A percentile compares a stretch with the other conserved stretches of the same genome.
phyloP scores from a whole-genome alignment of 2,329 filamentous ascomycete genomes.

The Colletotrichum acutatum region DNA sequence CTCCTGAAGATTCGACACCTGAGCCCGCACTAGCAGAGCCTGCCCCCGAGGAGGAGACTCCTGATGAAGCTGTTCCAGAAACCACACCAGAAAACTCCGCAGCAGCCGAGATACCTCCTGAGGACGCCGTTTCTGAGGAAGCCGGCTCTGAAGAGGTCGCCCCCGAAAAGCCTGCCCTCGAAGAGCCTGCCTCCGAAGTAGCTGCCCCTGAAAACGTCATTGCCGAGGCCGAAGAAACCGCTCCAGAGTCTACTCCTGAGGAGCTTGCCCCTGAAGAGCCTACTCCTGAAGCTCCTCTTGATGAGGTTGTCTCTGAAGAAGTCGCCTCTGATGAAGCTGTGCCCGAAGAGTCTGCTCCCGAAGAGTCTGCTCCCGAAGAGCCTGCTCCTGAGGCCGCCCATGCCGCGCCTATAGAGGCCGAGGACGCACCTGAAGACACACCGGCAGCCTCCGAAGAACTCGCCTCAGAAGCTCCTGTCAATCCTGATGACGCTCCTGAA shows the following conservation, averaged over 20 bases:
- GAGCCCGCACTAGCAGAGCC: no score
- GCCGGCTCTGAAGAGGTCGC: no score
- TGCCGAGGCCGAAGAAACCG: not conserved
- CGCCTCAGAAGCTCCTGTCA: not conserved
- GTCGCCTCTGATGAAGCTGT: conserved; percentile 23
- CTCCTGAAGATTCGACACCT: not conserved
- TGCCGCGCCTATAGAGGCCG: not conserved
- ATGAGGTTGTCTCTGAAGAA: conserved; percentile 1
- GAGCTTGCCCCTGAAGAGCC: conserved; percentile 17
- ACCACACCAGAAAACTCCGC: conserved; percentile 6
- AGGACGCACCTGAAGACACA: not conserved
- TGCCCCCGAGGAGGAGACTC: not conserved
- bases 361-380: conserved; percentile 15
- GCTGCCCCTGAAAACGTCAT: not conserved
- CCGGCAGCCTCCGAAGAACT: not conserved
- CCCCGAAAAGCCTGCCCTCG: no score
- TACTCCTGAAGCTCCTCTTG: not conserved
- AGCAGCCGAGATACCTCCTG: not conserved
- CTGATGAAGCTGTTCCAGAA: conserved; percentile 24
- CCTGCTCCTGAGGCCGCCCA: not conserved
- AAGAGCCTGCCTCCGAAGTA: not conserved
- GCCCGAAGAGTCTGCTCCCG: conserved; percentile 5
- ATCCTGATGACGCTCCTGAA: not conserved
- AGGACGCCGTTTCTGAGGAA: not conserved
- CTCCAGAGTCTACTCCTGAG: conserved; percentile 25